These are phyloP conservation scores for Rubia yunnanensis DNA, from an alignment of 257 asterid genomes.

Conservation along the genomic window DNA sequence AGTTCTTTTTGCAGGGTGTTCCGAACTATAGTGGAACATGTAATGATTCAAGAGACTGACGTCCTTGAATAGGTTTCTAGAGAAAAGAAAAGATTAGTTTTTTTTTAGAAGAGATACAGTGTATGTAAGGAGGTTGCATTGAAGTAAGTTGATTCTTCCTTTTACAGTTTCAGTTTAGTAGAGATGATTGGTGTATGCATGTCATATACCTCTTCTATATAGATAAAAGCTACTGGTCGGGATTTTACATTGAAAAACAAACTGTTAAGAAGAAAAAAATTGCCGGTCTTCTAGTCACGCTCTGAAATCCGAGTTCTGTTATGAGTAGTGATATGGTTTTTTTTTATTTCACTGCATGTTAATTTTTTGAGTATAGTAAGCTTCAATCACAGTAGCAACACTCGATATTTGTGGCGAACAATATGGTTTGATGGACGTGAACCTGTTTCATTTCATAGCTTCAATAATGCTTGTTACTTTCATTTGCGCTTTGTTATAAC, in stretches of 20 bases:
- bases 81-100: slow-evolving; percentile 39
- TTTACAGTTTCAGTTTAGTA: background rate
- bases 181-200: background rate
- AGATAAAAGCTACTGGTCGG: background rate
- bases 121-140: slow-evolving; percentile 36
- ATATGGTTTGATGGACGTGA: too few relatives aligned
- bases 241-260: too few relatives aligned
- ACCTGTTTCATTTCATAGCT: too few relatives aligned
- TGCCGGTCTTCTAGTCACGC: too few relatives aligned
- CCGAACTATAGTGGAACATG: slow-evolving; percentile 19
- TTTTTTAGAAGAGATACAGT: slow-evolving; percentile 36
- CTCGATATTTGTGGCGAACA: too few relatives aligned
- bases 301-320: too few relatives aligned
- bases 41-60: slow-evolving; percentile 37
- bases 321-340: too few relatives aligned
- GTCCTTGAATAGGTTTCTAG: slow-evolving; percentile 28
- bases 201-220: background rate
- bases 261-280: slow-evolving; percentile 40
- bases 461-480: too few relatives aligned
- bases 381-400: too few relatives aligned
- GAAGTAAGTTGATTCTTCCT: slow-evolving; percentile 21
- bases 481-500: too few relatives aligned
- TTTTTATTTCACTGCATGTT: too few relatives aligned
- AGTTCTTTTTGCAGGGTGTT: slow-evolving; percentile 14
- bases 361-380: too few relatives aligned